These are phyloP conservation scores for Thyridium curvatum DNA, from an alignment of 2,329 filamentous ascomycete species.

Conservation along the genomic window DNA sequence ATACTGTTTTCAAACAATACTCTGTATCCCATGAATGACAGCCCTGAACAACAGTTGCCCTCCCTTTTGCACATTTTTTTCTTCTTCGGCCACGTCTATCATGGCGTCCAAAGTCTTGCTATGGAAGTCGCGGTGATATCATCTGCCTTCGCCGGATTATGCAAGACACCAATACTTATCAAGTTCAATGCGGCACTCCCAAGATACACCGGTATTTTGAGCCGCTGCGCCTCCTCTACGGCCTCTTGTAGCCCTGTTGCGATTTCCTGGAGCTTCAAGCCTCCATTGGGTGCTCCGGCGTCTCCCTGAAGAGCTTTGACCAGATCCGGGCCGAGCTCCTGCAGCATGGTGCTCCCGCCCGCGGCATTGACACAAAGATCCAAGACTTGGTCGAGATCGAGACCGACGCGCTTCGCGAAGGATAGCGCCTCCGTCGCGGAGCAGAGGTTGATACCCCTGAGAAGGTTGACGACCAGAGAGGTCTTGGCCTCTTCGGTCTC, in stretches of 20 bases:
- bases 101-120: too few species aligned
- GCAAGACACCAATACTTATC: slow-evolving; percentile 15
- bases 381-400: slow-evolving; percentile 38
- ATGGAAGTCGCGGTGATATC: too few species aligned
- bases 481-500: slow-evolving; percentile 27
- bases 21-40: too few species aligned
- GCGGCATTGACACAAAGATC: slow-evolving; percentile 39
- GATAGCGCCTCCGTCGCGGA: slow-evolving; percentile 35
- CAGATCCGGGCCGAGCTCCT: slow-evolving; percentile 27
- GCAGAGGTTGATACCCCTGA: slow-evolving; percentile 36
- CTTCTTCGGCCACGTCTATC: too few species aligned
- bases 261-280: slow-evolving; percentile 19
- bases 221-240: slow-evolving; percentile 33
- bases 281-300: slow-evolving; percentile 13
- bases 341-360: slow-evolving; percentile 32
- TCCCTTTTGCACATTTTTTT: too few species aligned
- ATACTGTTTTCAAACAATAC: too few species aligned
- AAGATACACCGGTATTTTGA: slow-evolving; percentile 33
- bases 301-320: slow-evolving; percentile 24
- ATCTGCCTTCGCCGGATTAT: too few species aligned
- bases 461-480: slow-evolving; percentile 28
- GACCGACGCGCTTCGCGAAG: slow-evolving; percentile 29
- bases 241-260: slow-evolving; percentile 25
- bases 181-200: slow-evolving; percentile 32
- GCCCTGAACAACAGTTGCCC: too few species aligned